A percentile compares a stretch with the other conserved stretches of the same genome.
Evolutionary conservation across 176 grass and related monocot species (phyloP).

Genomic region (Raddia guianensis): DNA sequence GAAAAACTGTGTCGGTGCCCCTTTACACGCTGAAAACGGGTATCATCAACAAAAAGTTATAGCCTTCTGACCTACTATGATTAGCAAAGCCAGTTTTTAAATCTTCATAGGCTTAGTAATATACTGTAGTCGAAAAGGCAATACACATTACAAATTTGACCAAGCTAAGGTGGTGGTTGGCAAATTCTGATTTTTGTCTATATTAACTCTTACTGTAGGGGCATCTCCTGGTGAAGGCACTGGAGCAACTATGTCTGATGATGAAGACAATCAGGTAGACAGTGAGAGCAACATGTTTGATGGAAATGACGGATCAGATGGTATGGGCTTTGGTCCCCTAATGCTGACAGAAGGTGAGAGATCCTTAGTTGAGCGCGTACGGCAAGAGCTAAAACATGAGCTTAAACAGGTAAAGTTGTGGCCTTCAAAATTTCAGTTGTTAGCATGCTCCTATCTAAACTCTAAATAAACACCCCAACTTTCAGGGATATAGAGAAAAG

Average conservation of each 20-base stretch:
- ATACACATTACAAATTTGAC: background rate
- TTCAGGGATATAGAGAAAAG: slow-evolving; percentile 94
- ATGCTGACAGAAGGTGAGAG: slow-evolving; percentile 92
- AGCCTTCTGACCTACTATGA: background rate
- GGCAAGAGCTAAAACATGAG: slow-evolving; percentile 88
- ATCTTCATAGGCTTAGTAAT: background rate
- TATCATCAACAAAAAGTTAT: background rate
- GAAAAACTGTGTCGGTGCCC: background rate
- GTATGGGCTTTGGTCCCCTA: slow-evolving; percentile 91
- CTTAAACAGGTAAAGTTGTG: slow-evolving; percentile 71
- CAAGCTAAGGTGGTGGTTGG: background rate
- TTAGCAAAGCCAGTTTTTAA: background rate
- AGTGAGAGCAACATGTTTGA: slow-evolving; percentile 81
- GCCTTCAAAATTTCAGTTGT: background rate
- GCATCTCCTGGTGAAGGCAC: slow-evolving; percentile 94
- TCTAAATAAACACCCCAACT: slow-evolving; percentile 2
- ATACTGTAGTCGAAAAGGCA: background rate
- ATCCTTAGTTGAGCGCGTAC: slow-evolving; percentile 91
- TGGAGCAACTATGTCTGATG: slow-evolving; percentile 96
- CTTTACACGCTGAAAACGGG: background rate
- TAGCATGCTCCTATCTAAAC: background rate
- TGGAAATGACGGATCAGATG: slow-evolving; percentile 71
- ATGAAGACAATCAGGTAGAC: slow-evolving; percentile 90
- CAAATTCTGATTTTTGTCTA: slow-evolving; percentile 22
- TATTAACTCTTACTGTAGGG: slow-evolving; percentile 44